phyloP scores from a whole-genome alignment of 108 stramenopile species.

The Stephanodiscus minutulus region DNA sequence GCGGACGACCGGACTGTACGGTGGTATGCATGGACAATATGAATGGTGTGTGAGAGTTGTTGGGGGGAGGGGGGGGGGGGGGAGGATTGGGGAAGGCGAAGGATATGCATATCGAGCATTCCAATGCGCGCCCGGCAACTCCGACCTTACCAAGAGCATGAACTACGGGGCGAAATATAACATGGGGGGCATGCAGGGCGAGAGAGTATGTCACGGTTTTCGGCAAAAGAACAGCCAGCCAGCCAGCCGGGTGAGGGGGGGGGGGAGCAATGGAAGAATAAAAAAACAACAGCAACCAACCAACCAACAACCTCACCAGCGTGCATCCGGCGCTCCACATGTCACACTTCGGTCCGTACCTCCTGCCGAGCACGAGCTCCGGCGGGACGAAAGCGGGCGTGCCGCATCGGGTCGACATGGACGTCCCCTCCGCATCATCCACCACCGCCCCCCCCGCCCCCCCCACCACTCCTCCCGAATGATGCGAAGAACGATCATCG shows the following conservation, averaged over 20 bases:
- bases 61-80: background rate
- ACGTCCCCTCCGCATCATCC: background rate
- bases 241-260: background rate
- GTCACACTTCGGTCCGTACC: constrained; percentile 86
- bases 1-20: constrained; percentile 48
- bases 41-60: too few species aligned
- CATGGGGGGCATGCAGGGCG: background rate
- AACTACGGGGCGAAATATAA: background rate
- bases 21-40: too few species aligned
- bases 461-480: too few species aligned
- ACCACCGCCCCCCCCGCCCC: constrained; percentile 21
- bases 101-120: constrained; percentile 5
- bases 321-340: constrained; percentile 96
- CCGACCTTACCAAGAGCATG: constrained; percentile 4
- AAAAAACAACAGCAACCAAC: too few species aligned
- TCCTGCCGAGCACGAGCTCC: constrained; percentile 80
- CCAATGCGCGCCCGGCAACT: background rate
- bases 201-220: too few species aligned
- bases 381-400: constrained; percentile 97
- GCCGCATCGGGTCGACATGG: constrained; percentile 89
- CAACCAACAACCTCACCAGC: constrained; percentile 59
- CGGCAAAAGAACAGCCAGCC: too few species aligned
- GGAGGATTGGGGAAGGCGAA: too few species aligned
- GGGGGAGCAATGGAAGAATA: background rate
- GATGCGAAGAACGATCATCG: too few species aligned